These are phyloP conservation scores for Tetrapisispora pingtungensis DNA, from an alignment of 805 yeast species.

Conservation along the genomic window DNA sequence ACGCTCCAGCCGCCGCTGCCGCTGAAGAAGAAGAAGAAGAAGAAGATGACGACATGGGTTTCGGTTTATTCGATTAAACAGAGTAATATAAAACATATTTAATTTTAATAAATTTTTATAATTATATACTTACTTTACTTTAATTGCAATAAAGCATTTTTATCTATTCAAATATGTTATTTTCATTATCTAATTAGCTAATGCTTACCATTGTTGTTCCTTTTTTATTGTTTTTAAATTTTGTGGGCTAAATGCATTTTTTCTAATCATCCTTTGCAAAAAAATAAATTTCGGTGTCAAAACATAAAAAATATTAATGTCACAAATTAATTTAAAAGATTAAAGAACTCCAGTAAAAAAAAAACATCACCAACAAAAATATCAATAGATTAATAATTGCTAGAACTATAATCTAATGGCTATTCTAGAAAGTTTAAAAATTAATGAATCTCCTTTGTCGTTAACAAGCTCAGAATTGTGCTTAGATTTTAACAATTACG, in stretches of 20 bases:
- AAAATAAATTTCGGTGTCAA: no score
- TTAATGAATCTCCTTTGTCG: background rate
- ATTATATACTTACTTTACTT: background rate
- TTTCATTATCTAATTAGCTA: background rate
- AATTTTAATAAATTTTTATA: background rate
- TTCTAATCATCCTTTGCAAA: no score
- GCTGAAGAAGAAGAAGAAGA: conserved; percentile 66
- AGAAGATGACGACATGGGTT: conserved; percentile 81
- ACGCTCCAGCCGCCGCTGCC: conserved; percentile 61
- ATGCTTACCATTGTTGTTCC: no score
- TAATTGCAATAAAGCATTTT: conserved; percentile 1
- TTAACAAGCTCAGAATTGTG: conserved; percentile 2
- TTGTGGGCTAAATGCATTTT: no score
- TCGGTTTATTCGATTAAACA: conserved; percentile 94
- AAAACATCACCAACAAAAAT: no score
- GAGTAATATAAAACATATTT: background rate
- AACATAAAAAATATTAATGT: no score
- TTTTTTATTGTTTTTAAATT: background rate
- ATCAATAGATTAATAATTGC: background rate
- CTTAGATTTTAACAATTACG: background rate
- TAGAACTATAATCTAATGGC: background rate
- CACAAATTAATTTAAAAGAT: no score
- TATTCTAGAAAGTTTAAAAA: background rate
- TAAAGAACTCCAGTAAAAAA: no score
- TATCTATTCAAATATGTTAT: no score